These are phyloP conservation scores for Bacidia gigantensis DNA, from an alignment of 495 filamentous ascomycete genomes.

Conservation along the genomic window DNA sequence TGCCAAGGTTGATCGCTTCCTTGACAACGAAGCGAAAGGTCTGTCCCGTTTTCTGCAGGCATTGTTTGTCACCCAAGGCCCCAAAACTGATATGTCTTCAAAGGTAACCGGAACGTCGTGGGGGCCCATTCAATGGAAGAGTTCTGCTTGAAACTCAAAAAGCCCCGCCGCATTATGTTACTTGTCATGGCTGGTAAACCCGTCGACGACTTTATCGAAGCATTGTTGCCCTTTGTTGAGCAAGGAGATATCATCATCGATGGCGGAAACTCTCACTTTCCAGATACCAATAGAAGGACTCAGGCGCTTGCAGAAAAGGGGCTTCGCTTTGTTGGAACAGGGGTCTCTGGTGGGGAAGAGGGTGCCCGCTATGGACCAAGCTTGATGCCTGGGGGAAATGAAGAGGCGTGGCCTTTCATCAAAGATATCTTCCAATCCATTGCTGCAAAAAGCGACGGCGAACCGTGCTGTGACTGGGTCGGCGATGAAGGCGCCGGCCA, in stretches of 20 bases:
- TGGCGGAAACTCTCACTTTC: conserved; percentile 98
- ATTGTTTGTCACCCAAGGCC: not conserved
- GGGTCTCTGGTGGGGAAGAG: conserved; percentile 98
- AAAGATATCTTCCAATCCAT: conserved; percentile 99
- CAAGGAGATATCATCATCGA: conserved; percentile 97
- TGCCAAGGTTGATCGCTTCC: conserved; percentile 91
- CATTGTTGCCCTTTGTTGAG: conserved; percentile 78
- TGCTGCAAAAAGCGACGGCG: conserved; percentile 87
- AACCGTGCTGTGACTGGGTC: conserved; percentile 98
- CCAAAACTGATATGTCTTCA: not conserved
- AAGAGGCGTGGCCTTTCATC: conserved; percentile 95
- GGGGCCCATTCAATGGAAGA: conserved; percentile 91
- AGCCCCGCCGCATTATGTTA: conserved; percentile 89
- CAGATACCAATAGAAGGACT: conserved; percentile 93
- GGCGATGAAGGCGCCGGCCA: conserved; percentile 98
- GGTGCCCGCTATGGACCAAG: conserved; percentile 95
- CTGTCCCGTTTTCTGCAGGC: conserved; percentile 17
- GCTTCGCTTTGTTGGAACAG: conserved; percentile 90
- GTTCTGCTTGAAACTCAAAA: conserved; percentile 90
- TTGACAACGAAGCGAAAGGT: conserved; percentile 87
- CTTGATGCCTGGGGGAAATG: conserved; percentile 96
- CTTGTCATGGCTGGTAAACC: conserved; percentile 96
- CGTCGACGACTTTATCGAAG: conserved; percentile 96
- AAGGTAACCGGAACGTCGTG: conserved; percentile 57
- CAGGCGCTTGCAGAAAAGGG: conserved; percentile 72